Conservation (phyloP, 257 asterid genomes). For the Solanum clarkiae region DNA sequence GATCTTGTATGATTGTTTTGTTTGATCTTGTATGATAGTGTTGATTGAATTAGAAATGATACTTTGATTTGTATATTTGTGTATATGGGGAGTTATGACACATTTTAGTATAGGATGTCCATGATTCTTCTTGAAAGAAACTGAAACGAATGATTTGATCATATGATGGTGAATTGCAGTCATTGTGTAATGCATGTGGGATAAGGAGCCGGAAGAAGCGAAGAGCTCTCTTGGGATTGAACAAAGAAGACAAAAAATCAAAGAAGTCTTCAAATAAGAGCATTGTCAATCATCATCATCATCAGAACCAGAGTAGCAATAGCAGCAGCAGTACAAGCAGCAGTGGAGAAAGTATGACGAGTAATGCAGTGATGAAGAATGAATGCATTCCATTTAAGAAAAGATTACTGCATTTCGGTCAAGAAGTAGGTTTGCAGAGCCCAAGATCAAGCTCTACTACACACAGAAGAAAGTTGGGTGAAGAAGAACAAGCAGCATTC, state of each 20-base stretch:
- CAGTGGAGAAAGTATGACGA: conserved; percentile 36
- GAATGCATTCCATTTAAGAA: conserved; percentile 32
- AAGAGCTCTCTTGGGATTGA: conserved; percentile 66
- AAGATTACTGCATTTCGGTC: conserved; percentile 40
- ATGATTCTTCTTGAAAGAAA: neutral
- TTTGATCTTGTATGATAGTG: too few species aligned
- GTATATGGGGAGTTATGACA: neutral
- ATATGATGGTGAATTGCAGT: conserved; percentile 29
- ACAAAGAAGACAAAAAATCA: conserved; percentile 46
- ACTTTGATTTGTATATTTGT: too few species aligned
- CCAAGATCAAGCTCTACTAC: conserved; percentile 48
- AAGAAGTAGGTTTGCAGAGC: conserved; percentile 60
- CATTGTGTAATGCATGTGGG: conserved; percentile 97
- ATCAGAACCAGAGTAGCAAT: conserved; percentile 6
- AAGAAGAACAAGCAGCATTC: conserved; percentile 85
- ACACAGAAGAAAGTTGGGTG: conserved; percentile 64
- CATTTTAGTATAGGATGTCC: neutral
- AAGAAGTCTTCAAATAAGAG: neutral
- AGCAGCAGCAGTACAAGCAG: conserved; percentile 24
- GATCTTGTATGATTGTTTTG: too few species aligned
- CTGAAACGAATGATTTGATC: neutral
- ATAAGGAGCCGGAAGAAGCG: conserved; percentile 88
- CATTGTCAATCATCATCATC: neutral
- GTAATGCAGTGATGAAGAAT: conserved; percentile 9
- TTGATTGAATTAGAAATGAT: too few species aligned